Evolutionary conservation across 1,139 yeast genomes (phyloP), one percentile per base, ranked within the genome.

Genomic region (Yamadazyma mexicana): DNA sequence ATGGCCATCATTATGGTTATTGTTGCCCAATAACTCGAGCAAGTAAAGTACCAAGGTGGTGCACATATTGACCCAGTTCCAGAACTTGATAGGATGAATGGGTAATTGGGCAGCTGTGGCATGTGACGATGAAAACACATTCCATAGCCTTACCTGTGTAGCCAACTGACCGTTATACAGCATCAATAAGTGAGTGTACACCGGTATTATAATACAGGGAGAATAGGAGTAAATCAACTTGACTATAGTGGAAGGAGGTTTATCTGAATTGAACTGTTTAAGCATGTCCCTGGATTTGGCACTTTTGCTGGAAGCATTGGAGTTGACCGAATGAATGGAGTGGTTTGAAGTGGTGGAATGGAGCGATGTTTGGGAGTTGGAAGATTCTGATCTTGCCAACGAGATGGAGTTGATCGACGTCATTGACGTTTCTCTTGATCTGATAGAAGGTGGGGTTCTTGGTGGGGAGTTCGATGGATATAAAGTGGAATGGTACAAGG

Each of bases 61-160:
- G 49, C 82, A 82, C 73, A 91, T 87, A 57, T 91, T 91, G 42
- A 87, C 76, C 98, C 98, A 91, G 52, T 91, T 88, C 98, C 98
- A 91, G 59, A 91, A 87, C 55, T 87, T 88, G 87, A 95, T 86
- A 45, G 94, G 81, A 58, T 87, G 83, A 34, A 79, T 84, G 42
- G 79, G 64, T 37, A 77, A 43, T 43, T 50, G 48, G 35, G 54
- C 22, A 20, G 22, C 22, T 6, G 22, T 33, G 49, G 45, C 39
- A 34, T 50, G 52, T 5, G 51, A 47, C 17, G 46, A 40, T 35
- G 37, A 42, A 44, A 69, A 72, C 59, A 78, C 75, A 10, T 80
- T 82, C 88, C 84, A 79, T 29, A 81, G 55, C 48, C 72, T 69
- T 40, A 81, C 51, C 44, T 78, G 77, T n/a, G 75, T 68, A 23